phyloP scores from a whole-genome alignment of 805 yeast species.

The Candida coquimbonensis region DNA sequence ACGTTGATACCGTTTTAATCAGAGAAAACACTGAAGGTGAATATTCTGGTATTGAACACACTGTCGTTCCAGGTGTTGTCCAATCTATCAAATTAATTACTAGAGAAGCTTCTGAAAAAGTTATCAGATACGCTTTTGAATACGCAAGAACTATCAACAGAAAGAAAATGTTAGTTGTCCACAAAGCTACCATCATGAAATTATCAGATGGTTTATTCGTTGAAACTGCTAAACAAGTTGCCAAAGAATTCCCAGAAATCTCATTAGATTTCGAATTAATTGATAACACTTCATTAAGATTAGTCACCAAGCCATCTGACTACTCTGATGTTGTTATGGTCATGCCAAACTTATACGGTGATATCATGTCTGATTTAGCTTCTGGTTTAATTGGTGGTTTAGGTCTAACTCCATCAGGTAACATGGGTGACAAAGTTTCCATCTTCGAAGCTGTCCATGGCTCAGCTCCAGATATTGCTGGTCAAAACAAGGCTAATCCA shows the following conservation, averaged over 20 bases:
- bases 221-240: slow-evolving; percentile 82
- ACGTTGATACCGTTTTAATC: slow-evolving; percentile 91
- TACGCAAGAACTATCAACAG: slow-evolving; percentile 85
- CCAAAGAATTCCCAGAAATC: slow-evolving; percentile 88
- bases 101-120: slow-evolving; percentile 92
- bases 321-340: slow-evolving; percentile 87
- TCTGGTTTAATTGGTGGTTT: slow-evolving; percentile 98
- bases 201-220: slow-evolving; percentile 96
- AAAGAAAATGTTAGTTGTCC: slow-evolving; percentile 88
- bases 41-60: slow-evolving; percentile 98
- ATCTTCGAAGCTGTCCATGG: slow-evolving; percentile 99
- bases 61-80: slow-evolving; percentile 96
- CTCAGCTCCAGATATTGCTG: slow-evolving; percentile 99
- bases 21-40: slow-evolving; percentile 99
- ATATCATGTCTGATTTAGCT: slow-evolving; percentile 95
- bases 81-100: slow-evolving; percentile 97
- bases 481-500: slow-evolving; percentile 98
- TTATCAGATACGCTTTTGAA: slow-evolving; percentile 94
- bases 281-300: slow-evolving; percentile 90
- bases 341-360: slow-evolving; percentile 99
- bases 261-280: slow-evolving; percentile 78
- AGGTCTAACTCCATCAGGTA: slow-evolving; percentile 98
- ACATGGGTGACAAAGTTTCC: slow-evolving; percentile 97
- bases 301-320: slow-evolving; percentile 79
- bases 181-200: slow-evolving; percentile 98